These are phyloP conservation scores for Parachaetomium inaequale DNA, from an alignment of 495 filamentous ascomycete genomes.

Conservation along the genomic window DNA sequence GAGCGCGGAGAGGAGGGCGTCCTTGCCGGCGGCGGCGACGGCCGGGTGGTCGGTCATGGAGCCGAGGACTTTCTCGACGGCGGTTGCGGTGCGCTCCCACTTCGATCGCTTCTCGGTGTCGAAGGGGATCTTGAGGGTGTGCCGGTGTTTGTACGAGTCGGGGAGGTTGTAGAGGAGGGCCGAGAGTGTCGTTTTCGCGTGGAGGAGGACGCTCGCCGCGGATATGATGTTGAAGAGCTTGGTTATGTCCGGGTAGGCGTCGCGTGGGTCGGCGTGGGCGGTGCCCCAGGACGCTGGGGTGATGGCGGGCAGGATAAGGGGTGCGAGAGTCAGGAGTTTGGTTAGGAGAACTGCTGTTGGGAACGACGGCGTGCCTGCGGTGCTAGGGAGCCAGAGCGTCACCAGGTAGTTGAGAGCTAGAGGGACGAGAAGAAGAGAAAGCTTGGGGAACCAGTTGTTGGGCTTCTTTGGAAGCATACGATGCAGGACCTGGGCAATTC, in stretches of 20 bases:
- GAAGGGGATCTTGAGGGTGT: slow-evolving; percentile 43
- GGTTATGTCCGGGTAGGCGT: slow-evolving; percentile 37
- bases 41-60: slow-evolving; percentile 46
- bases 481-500: slow-evolving; percentile 23
- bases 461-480: slow-evolving; percentile 37
- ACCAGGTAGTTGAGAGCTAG: slow-evolving; percentile 42
- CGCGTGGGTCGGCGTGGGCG: slow-evolving; percentile 36
- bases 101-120: slow-evolving; percentile 38
- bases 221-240: slow-evolving; percentile 45
- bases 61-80: slow-evolving; percentile 42
- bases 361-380: slow-evolving; percentile 46
- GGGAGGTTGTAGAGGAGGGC: slow-evolving; percentile 43
- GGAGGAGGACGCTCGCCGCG: slow-evolving; percentile 33
- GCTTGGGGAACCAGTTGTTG: slow-evolving; percentile 47
- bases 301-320: slow-evolving; percentile 40
- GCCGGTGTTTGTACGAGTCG: slow-evolving; percentile 42
- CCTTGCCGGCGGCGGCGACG: slow-evolving; percentile 46
- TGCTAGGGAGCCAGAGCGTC: slow-evolving; percentile 45
- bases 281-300: slow-evolving; percentile 43
- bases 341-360: slow-evolving; percentile 39
- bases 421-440: slow-evolving; percentile 39
- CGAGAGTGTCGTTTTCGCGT: slow-evolving; percentile 36
- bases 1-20: slow-evolving; percentile 49
- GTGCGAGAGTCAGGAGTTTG: slow-evolving; percentile 50
- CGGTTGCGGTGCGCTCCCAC: slow-evolving; percentile 42